These are phyloP conservation scores for Saturnispora mendoncae DNA, from an alignment of 805 yeast species.

Conservation along the genomic window DNA sequence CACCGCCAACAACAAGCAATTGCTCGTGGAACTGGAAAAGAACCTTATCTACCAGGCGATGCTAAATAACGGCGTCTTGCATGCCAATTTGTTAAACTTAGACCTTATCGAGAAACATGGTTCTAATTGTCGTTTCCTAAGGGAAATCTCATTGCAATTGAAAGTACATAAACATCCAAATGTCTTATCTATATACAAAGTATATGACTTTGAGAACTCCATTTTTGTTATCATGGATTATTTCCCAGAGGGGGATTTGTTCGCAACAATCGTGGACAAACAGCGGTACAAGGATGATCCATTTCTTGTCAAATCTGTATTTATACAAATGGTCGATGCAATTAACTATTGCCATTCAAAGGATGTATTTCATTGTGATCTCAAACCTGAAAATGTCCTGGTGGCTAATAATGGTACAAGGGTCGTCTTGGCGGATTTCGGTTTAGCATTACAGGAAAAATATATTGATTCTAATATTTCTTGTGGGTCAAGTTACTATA, in stretches of 20 bases:
- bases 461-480: constrained; percentile 61
- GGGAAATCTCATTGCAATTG: constrained; percentile 67
- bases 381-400: constrained; percentile 90
- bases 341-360: constrained; percentile 72
- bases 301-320: constrained; percentile 44
- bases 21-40: constrained; percentile 24
- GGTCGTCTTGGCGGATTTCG: constrained; percentile 76
- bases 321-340: constrained; percentile 74
- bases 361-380: constrained; percentile 86
- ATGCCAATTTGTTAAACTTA: constrained; percentile 28
- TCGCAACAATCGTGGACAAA: constrained; percentile 72
- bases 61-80: constrained; percentile 21
- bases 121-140: constrained; percentile 34
- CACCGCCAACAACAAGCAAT: constrained; percentile 24
- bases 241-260: constrained; percentile 77
- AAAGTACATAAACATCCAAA: constrained; percentile 73
- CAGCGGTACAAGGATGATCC: constrained; percentile 51
- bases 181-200: constrained; percentile 66
- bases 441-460: constrained; percentile 62
- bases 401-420: constrained; percentile 48
- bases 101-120: constrained; percentile 30
- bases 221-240: constrained; percentile 79
- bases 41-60: constrained; percentile 21
- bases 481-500: constrained; percentile 81
- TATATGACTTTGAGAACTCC: constrained; percentile 51